phyloP scores from a whole-genome alignment of 140 eudicot species.

The Bidens hawaiensis region DNA sequence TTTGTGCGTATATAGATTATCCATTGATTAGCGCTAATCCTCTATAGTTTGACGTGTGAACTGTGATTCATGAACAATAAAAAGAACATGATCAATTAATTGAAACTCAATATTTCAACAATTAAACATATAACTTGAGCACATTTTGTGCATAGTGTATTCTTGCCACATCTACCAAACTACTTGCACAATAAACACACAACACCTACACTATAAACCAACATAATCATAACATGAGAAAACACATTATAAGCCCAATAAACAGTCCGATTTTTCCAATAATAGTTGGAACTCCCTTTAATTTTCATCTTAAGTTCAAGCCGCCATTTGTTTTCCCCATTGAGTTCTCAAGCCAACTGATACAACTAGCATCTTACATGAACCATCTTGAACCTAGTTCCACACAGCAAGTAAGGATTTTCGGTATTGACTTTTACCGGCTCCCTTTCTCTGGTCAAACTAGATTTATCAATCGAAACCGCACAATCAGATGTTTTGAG shows the following conservation, averaged over 20 bases:
- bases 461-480: constrained; percentile 75
- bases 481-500: constrained; percentile 75
- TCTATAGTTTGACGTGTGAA: too few relatives aligned
- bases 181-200: neutral
- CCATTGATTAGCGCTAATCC: too few relatives aligned
- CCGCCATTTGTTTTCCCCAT: constrained; percentile 92
- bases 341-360: constrained; percentile 96
- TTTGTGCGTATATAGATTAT: too few relatives aligned
- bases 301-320: constrained; percentile 77
- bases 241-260: too few relatives aligned
- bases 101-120: too few relatives aligned
- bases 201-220: neutral
- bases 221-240: too few relatives aligned
- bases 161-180: too few relatives aligned
- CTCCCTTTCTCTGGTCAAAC: constrained; percentile 87
- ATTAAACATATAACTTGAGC: too few relatives aligned
- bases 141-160: too few relatives aligned
- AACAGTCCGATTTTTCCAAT: constrained; percentile 74
- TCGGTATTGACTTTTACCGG: constrained; percentile 62
- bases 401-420: constrained; percentile 75
- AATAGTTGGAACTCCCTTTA: constrained; percentile 85
- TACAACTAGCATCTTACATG: constrained; percentile 83
- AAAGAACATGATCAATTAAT: too few relatives aligned
- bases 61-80: too few relatives aligned
- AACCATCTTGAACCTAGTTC: constrained; percentile 94